These are phyloP conservation scores for Podosphaera xanthii DNA, from an alignment of 2,329 filamentous ascomycete genomes.

Conservation along the genomic window DNA sequence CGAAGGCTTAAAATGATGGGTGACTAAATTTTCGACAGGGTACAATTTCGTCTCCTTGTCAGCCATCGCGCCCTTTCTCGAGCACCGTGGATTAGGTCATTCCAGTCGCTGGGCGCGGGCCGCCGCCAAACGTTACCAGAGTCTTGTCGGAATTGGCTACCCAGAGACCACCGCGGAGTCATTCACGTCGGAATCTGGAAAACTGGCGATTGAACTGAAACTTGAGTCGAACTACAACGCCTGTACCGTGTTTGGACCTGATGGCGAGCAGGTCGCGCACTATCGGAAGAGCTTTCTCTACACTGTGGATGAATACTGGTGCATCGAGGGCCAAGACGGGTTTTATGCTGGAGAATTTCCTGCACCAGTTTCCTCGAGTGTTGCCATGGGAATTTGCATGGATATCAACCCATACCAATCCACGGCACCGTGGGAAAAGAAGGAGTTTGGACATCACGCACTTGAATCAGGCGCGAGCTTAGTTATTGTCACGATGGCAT, in stretches of 20 bases:
- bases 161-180: neutral
- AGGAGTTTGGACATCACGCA: neutral
- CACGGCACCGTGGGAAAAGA: neutral
- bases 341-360: neutral
- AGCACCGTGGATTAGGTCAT: neutral
- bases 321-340: neutral
- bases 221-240: neutral
- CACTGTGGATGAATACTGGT: neutral
- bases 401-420: constrained; percentile 1
- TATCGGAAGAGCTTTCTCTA: constrained; percentile 1
- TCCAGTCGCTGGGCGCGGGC: neutral
- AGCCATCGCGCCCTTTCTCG: neutral
- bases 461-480: neutral
- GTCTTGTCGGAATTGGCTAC: neutral
- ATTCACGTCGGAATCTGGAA: neutral
- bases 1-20: neutral
- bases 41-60: neutral
- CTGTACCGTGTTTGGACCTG: neutral
- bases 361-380: neutral
- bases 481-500: neutral
- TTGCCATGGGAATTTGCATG: constrained; percentile 1
- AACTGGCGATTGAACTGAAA: neutral
- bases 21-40: neutral
- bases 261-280: neutral
- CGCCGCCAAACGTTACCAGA: neutral